Conservation (phyloP, 1,284 basidiomycete genomes). For the Melampsora larici-populina region DNA sequence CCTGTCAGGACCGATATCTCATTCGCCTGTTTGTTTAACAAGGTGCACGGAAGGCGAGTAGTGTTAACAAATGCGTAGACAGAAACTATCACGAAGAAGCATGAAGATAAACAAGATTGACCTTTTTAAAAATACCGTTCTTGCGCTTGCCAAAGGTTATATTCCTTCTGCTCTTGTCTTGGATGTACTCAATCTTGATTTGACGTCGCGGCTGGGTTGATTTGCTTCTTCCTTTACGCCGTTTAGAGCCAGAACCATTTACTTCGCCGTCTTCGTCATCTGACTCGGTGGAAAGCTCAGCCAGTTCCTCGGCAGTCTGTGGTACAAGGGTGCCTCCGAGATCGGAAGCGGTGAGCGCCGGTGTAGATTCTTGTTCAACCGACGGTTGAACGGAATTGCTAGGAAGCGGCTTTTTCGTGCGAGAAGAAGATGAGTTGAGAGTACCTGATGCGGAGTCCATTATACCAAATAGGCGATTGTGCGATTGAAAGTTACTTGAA, state of each 20-base stretch:
- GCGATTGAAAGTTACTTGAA: neutral
- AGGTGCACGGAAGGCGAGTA: neutral
- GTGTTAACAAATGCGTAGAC: neutral
- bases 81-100: neutral
- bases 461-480: conserved; percentile 19
- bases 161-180: conserved; percentile 41
- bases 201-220: conserved; percentile 21
- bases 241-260: conserved; percentile 21
- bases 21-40: conserved; percentile 1
- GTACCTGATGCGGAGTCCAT: conserved; percentile 31
- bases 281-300: conserved; percentile 35
- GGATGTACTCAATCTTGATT: conserved; percentile 43
- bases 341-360: conserved; percentile 5
- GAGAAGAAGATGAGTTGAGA: neutral
- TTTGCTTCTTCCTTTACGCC: conserved; percentile 34
- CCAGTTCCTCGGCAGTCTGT: conserved; percentile 16
- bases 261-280: conserved; percentile 30
- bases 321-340: conserved; percentile 38
- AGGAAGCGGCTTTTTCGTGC: conserved; percentile 27
- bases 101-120: neutral
- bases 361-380: neutral
- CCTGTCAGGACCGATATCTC: conserved; percentile 36
- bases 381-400: neutral
- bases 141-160: conserved; percentile 44
- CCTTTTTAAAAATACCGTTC: conserved; percentile 42